A percentile compares a stretch with the other conserved stretches of the same genome.
Conservation (phyloP, 1,284 basidiomycete genomes). For the Pyrrhoderma noxium region DNA sequence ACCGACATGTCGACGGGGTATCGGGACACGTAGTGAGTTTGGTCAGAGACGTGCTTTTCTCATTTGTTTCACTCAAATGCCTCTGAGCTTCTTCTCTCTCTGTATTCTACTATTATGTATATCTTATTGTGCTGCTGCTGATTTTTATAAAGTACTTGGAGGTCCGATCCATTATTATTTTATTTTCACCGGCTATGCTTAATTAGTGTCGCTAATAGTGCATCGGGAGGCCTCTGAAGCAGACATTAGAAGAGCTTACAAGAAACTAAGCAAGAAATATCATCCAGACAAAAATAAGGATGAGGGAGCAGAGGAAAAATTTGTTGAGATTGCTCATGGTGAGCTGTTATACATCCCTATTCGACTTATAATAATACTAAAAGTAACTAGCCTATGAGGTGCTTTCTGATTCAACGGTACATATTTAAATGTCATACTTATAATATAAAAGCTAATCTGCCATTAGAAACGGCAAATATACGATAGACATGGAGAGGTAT, state of each 20-base stretch:
- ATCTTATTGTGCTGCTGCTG: slow-evolving; percentile 38
- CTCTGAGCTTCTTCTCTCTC: slow-evolving; percentile 8
- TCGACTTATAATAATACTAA: background rate
- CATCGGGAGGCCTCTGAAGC: slow-evolving; percentile 73
- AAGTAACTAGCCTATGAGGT: slow-evolving; percentile 77
- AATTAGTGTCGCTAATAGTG: slow-evolving; percentile 46
- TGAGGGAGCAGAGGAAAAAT: slow-evolving; percentile 72
- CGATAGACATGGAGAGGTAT: slow-evolving; percentile 82
- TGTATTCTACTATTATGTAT: slow-evolving; percentile 17
- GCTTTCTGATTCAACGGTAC: slow-evolving; percentile 71
- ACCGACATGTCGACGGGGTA: background rate
- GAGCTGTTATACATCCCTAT: slow-evolving; percentile 21
- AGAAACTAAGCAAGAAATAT: slow-evolving; percentile 81
- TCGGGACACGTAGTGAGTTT: slow-evolving; percentile 5
- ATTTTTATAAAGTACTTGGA: slow-evolving; percentile 71
- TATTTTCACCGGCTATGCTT: background rate
- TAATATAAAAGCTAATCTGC: slow-evolving; percentile 4
- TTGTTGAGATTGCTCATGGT: slow-evolving; percentile 88
- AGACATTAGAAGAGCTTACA: slow-evolving; percentile 88
- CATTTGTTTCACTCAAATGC: slow-evolving; percentile 2
- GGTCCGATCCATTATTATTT: slow-evolving; percentile 35
- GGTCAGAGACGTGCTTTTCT: background rate
- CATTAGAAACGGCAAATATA: slow-evolving; percentile 83
- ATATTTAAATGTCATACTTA: slow-evolving; percentile 20
- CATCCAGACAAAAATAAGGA: slow-evolving; percentile 95